These are phyloP conservation scores for Stemphylium lycopersici DNA, from an alignment of 2,329 filamentous ascomycete species.

Conservation along the genomic window DNA sequence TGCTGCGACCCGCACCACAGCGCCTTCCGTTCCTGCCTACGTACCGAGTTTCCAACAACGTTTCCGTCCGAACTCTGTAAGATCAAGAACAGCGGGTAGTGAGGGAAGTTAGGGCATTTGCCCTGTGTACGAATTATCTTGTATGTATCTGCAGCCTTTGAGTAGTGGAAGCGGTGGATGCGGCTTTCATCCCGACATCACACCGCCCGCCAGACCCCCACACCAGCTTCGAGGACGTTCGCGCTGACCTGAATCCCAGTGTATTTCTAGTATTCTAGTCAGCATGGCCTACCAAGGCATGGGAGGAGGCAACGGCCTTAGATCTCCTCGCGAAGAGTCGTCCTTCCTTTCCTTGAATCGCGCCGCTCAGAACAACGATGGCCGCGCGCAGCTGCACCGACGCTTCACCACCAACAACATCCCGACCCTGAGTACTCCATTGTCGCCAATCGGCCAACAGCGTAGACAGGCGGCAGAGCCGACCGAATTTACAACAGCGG, in stretches of 20 bases:
- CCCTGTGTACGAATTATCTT: constrained; percentile 38
- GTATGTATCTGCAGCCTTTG: constrained; percentile 25
- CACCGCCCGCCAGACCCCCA: constrained; percentile 47
- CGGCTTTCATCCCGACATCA: constrained; percentile 29
- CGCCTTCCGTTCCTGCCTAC: constrained; percentile 12
- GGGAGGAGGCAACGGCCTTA: constrained; percentile 76
- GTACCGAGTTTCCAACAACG: constrained; percentile 18
- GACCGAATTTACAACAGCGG: constrained; percentile 60
- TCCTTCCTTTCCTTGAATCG: constrained; percentile 75
- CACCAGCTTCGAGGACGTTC: constrained; percentile 23
- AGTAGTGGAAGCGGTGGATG: constrained; percentile 18
- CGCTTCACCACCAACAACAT: constrained; percentile 91
- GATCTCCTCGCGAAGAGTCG: constrained; percentile 75
- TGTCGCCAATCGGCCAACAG: constrained; percentile 65
- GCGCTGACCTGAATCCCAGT: constrained; percentile 43
- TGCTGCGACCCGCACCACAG: constrained; percentile 13
- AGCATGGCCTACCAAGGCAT: constrained; percentile 69
- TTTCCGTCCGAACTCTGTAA: constrained; percentile 17
- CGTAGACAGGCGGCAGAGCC: constrained; percentile 61
- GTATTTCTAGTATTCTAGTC: constrained; percentile 45
- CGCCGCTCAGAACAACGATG: constrained; percentile 64
- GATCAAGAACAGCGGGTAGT: constrained; percentile 22
- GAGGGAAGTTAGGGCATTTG: constrained; percentile 30
- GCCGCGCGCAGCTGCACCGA: constrained; percentile 78
- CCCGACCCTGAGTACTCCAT: constrained; percentile 75